Evolutionary conservation across 495 filamentous ascomycete species (phyloP), one percentile per base, ranked within the genome.

Genomic region (Penicillium flavigenum): DNA sequence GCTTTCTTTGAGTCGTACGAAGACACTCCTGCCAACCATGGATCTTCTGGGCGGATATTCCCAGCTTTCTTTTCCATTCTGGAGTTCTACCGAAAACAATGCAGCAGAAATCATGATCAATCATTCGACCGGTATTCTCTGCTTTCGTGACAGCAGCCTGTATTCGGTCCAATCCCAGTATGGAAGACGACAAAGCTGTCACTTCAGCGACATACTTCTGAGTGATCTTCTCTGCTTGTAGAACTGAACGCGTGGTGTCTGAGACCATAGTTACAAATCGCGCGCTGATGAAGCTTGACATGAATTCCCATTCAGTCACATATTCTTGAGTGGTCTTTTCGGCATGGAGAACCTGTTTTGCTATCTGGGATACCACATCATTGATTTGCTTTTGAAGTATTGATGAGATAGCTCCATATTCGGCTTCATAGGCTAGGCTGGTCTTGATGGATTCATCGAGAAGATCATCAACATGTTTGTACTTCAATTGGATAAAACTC

Each of bases 31-130:
- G 17, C 48, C 47, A 54, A 55, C 16, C 1, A 34, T 20, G 0
- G 26, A 63, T 47, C 1, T 45, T 26, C 29, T 17, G 24, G 5
- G 34, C 29, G 7, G 34, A 20, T 12, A 27, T 24, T 17, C 31
- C 32, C 12, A 64, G 16, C 8, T 49, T 4, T 12, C 17, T 41
- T 29, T 20, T 46, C 51, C 47, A 56, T 19, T 24, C 12, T 38
- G 61, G 48, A 19, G 34, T 47, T 11, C 4, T 8, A 20, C 7
- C 11, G 19, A 63, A 68, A 1, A 20, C 60, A 31, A 56, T 43
- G 7, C 48, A 45, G 53, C 65, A 68, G 47, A 59, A 70, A 16
- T 62, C 47, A 47, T 62, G 46, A 22, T 63, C 65, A 17, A 68
- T 29, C 6, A 19, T 31, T 22, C 17, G 22, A 29, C 20, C 14